Evolutionary conservation across 805 yeast genomes (phyloP).

Genomic region (Candida caryicola): DNA sequence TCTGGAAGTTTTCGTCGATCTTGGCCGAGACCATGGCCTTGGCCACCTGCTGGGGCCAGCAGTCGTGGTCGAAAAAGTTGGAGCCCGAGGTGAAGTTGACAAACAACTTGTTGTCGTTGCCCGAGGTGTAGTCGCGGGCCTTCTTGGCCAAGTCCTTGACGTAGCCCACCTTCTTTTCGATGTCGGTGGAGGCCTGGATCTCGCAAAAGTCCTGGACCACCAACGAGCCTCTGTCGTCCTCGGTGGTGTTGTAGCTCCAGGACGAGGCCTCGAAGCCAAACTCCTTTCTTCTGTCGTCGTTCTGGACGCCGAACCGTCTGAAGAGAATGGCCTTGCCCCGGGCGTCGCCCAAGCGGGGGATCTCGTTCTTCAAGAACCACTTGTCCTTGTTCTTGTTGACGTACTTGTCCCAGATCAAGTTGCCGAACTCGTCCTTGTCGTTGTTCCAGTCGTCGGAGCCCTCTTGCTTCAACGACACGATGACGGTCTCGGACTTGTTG

Average conservation of each 20-base stretch:
- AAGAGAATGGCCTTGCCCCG: constrained; percentile 67
- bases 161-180: constrained; percentile 53
- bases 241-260: constrained; percentile 65
- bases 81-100: constrained; percentile 74
- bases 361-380: constrained; percentile 57
- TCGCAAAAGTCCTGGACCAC: constrained; percentile 77
- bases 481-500: constrained; percentile 57
- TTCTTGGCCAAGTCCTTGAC: constrained; percentile 54
- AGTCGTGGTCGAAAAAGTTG: constrained; percentile 63
- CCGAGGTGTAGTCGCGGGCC: constrained; percentile 49
- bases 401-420: constrained; percentile 57
- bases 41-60: constrained; percentile 74
- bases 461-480: constrained; percentile 72
- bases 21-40: constrained; percentile 44
- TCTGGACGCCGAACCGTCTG: constrained; percentile 65
- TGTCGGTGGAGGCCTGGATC: constrained; percentile 49
- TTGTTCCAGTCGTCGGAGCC: constrained; percentile 67
- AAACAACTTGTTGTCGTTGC: constrained; percentile 53
- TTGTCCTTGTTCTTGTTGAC: constrained; percentile 46
- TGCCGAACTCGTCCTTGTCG: constrained; percentile 61
- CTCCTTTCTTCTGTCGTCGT: constrained; percentile 38
- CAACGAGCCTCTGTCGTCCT: constrained; percentile 60
- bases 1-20: constrained; percentile 47
- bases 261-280: constrained; percentile 67
- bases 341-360: constrained; percentile 59